Evolutionary conservation across 2,329 filamentous ascomycete species (phyloP).

Genomic region (Diaporthe helianthi): DNA sequence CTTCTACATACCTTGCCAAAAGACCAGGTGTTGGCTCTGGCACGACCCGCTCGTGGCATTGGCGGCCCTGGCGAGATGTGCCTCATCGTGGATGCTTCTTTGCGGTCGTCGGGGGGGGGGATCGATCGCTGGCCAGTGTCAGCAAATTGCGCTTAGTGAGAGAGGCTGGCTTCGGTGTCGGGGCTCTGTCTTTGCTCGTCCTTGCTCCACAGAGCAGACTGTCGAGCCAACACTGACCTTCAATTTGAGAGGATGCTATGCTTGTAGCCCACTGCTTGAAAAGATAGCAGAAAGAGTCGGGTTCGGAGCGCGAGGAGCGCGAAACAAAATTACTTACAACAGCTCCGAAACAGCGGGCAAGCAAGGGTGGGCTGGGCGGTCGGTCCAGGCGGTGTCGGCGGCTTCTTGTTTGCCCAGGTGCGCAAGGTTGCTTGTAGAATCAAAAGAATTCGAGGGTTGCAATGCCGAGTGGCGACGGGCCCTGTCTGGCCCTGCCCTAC

Average conservation of each 20-base stretch:
- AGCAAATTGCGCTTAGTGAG: slow-evolving; percentile 17
- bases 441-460: slow-evolving; percentile 2
- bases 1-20: slow-evolving; percentile 33
- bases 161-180: not conserved
- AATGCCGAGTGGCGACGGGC: slow-evolving; percentile 23
- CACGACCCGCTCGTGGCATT: slow-evolving; percentile 18
- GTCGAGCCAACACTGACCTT: not conserved
- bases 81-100: slow-evolving; percentile 28
- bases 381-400: slow-evolving; percentile 20
- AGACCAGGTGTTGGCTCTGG: slow-evolving; percentile 34
- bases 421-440: slow-evolving; percentile 2
- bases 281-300: not conserved
- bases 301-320: slow-evolving; percentile 5
- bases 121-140: slow-evolving; percentile 17
- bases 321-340: slow-evolving; percentile 5
- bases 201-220: not conserved
- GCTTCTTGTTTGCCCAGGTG: not conserved
- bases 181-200: slow-evolving; percentile 1
- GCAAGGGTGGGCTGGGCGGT: not conserved
- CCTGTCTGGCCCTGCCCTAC: not conserved
- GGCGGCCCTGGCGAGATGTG: slow-evolving; percentile 34
- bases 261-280: not conserved
- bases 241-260: not conserved
- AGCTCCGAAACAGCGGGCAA: not conserved
- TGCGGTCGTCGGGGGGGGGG: not conserved